Percentiles rank a stretch among this genome's conserved stretches.
Conservation (phyloP, 2,329 filamentous ascomycete species). For the Fusarium torulosum region DNA sequence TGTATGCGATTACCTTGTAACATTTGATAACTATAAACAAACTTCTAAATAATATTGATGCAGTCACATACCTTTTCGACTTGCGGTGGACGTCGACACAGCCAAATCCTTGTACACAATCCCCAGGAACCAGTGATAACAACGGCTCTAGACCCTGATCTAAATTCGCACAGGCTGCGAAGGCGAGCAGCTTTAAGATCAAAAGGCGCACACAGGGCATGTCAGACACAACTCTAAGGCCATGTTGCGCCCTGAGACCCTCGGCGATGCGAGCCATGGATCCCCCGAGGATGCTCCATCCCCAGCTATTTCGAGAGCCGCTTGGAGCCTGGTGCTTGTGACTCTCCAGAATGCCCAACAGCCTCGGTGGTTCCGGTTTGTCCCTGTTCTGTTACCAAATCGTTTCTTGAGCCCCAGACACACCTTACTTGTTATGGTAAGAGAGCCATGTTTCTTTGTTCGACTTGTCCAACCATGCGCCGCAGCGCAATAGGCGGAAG, state of each 20-base stretch:
- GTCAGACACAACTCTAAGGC: conserved; percentile 27
- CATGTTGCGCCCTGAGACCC: conserved; percentile 33
- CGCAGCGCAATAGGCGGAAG: conserved; percentile 23
- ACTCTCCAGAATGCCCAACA: conserved; percentile 23
- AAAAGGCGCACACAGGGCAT: conserved; percentile 34
- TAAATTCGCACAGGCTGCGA: conserved; percentile 24
- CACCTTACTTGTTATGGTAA: conserved; percentile 39
- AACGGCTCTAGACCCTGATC: conserved; percentile 17
- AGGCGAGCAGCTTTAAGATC: conserved; percentile 6
- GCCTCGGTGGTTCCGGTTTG: conserved; percentile 44
- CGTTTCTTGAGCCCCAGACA: conserved; percentile 41
- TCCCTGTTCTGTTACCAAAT: conserved; percentile 48
- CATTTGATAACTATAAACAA: not conserved
- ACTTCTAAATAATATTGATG: too few species aligned
- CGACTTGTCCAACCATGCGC: conserved; percentile 36
- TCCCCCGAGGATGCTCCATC: conserved; percentile 21
- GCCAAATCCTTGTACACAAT: conserved; percentile 16
- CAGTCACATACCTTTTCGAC: not conserved
- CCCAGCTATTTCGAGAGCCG: conserved; percentile 37
- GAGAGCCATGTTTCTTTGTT: conserved; percentile 38
- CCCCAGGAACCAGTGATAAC: conserved; percentile 35
- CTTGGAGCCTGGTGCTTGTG: conserved; percentile 29
- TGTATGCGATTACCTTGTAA: not conserved
- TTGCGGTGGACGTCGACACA: conserved; percentile 5
- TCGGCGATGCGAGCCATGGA: conserved; percentile 25